Conservation (phyloP, 805 yeast species). For the Myxozyma vanderwaltii region DNA sequence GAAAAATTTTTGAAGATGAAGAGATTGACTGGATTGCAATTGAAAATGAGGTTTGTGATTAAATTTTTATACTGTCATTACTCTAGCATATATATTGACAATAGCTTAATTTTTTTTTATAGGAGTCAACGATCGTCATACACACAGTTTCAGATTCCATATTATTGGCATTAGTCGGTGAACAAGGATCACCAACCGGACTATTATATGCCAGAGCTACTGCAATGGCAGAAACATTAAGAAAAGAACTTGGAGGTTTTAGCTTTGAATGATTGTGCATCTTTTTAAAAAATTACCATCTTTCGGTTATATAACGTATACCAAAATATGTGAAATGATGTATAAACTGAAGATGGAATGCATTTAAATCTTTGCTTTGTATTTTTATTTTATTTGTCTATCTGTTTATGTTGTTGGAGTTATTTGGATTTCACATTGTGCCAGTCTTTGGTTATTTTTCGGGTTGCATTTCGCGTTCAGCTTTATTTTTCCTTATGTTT, state of each 20-base stretch:
- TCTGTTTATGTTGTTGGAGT: not conserved
- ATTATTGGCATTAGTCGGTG: conserved; percentile 38
- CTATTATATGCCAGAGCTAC: conserved; percentile 34
- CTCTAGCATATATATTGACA: not conserved
- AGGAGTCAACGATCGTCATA: conserved; percentile 28
- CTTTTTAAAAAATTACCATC: too few species aligned
- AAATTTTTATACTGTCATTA: not conserved
- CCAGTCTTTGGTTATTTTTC: not conserved
- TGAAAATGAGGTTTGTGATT: conserved; percentile 34
- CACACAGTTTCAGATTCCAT: conserved; percentile 17
- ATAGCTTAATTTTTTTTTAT: conserved; percentile 17
- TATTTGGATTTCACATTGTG: not conserved
- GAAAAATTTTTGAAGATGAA: conserved; percentile 7
- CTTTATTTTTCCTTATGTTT: too few species aligned
- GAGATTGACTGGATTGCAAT: conserved; percentile 37
- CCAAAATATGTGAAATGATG: too few species aligned
- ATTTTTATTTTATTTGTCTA: not conserved
- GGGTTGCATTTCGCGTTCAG: too few species aligned
- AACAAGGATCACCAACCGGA: conserved; percentile 38
- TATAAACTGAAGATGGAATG: too few species aligned
- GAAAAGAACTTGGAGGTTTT: conserved; percentile 36
- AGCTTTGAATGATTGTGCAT: conserved; percentile 13
- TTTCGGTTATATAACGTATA: too few species aligned
- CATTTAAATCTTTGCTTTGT: not conserved
- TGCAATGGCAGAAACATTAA: conserved; percentile 36